These are phyloP conservation scores for Microthlaspi erraticum DNA, from an alignment of 345 rosid species.

Conservation along the genomic window DNA sequence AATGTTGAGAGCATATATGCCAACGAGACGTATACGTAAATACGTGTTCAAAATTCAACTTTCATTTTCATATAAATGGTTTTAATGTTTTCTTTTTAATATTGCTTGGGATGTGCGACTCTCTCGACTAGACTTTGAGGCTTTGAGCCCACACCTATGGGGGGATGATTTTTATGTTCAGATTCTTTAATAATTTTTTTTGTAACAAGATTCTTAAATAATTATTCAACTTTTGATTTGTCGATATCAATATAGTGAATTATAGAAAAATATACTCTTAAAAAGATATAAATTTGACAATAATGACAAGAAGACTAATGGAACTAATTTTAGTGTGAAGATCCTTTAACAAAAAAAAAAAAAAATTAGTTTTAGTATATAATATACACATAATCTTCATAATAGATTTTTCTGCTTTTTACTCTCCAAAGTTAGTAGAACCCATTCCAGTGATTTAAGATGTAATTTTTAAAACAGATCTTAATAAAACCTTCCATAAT, in stretches of 20 bases:
- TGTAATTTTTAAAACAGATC: not conserved
- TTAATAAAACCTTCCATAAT: not conserved
- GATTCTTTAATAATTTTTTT: slow-evolving; percentile 5
- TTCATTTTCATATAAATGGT: not conserved
- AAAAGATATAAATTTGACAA: too few relatives aligned
- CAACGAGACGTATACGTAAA: slow-evolving; percentile 44
- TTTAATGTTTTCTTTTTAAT: slow-evolving; percentile 13
- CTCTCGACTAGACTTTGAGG: slow-evolving; percentile 14
- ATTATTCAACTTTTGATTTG: not conserved
- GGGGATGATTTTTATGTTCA: slow-evolving; percentile 27
- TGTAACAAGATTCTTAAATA: not conserved
- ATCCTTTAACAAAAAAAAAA: too few relatives aligned
- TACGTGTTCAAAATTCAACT: slow-evolving; percentile 40
- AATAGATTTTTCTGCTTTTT: not conserved
- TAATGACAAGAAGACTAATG: too few relatives aligned
- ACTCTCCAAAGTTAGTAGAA: not conserved
- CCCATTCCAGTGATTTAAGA: not conserved
- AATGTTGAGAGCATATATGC: slow-evolving; percentile 37
- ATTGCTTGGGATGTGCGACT: slow-evolving; percentile 33
- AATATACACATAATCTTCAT: not conserved
- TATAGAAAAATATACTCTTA: too few relatives aligned
- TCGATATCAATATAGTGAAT: not conserved
- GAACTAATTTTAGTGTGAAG: too few relatives aligned
- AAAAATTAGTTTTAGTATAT: not conserved
- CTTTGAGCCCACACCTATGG: slow-evolving; percentile 30